Evolutionary conservation across 2,329 filamentous ascomycete species (phyloP).

Genomic region (Colletotrichum ledebouriae): DNA sequence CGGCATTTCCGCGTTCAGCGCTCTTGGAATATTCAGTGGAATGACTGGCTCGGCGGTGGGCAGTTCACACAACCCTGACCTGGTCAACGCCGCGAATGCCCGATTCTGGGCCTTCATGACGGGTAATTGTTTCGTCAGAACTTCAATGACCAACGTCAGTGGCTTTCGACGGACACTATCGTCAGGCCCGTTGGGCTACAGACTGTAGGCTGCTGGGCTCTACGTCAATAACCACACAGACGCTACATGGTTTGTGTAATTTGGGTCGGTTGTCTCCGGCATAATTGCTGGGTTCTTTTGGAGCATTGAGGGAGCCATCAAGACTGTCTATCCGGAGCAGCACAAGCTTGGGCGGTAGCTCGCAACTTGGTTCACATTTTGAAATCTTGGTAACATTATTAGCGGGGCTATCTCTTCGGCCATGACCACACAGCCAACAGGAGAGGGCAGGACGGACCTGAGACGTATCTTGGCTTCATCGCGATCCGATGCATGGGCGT

Average conservation of each 20-base stretch:
- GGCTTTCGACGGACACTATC: constrained; percentile 55
- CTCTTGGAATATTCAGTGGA: constrained; percentile 58
- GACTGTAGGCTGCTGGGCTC: constrained; percentile 71
- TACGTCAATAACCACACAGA: constrained; percentile 72
- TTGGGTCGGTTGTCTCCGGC: constrained; percentile 52
- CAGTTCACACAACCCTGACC: constrained; percentile 56
- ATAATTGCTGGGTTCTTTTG: constrained; percentile 76
- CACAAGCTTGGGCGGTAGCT: constrained; percentile 70
- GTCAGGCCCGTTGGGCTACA: constrained; percentile 69
- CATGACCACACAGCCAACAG: constrained; percentile 54
- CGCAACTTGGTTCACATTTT: constrained; percentile 61
- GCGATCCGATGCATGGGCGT: constrained; percentile 61
- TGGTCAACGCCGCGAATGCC: constrained; percentile 61
- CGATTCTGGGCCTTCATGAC: constrained; percentile 61
- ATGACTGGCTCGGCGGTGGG: constrained; percentile 57
- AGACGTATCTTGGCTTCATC: constrained; percentile 61
- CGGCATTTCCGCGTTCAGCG: constrained; percentile 56
- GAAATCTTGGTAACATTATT: constrained; percentile 59
- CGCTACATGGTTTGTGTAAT: constrained; percentile 56
- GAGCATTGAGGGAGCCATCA: constrained; percentile 76
- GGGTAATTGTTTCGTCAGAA: constrained; percentile 56
- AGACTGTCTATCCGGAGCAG: constrained; percentile 73
- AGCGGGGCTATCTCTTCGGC: constrained; percentile 65
- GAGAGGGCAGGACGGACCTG: constrained; percentile 53
- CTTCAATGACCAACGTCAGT: constrained; percentile 54